phyloP scores from a whole-genome alignment of 2,329 filamentous ascomycete genomes.

The Trichoderma citrinoviride region DNA sequence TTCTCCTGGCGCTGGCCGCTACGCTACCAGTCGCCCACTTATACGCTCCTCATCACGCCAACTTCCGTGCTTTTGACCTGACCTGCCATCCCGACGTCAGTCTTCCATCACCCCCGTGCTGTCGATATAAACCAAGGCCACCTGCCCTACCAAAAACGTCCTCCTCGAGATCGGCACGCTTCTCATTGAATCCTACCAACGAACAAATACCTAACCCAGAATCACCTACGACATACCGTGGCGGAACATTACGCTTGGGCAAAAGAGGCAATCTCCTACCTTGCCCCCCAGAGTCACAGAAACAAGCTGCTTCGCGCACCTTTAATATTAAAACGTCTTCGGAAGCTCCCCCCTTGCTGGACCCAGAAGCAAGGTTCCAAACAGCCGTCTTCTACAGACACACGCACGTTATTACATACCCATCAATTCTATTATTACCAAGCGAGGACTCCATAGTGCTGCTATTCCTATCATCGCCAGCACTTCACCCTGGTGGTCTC shows the following conservation, averaged over 20 bases:
- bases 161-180: too few species aligned
- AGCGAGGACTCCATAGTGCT: not conserved
- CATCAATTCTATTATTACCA: slow-evolving; percentile 1
- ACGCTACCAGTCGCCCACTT: slow-evolving; percentile 10
- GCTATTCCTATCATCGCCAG: slow-evolving; percentile 9
- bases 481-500: slow-evolving; percentile 2
- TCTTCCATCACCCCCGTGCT: slow-evolving; percentile 13
- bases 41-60: slow-evolving; percentile 17
- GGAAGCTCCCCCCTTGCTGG: slow-evolving; percentile 2
- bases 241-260: slow-evolving; percentile 18
- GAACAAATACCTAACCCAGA: too few species aligned
- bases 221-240: not conserved
- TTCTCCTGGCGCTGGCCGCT: slow-evolving; percentile 4
- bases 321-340: slow-evolving; percentile 16
- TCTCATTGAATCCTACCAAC: too few species aligned
- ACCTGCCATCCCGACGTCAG: slow-evolving; percentile 14
- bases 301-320: slow-evolving; percentile 9
- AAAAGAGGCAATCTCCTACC: slow-evolving; percentile 11
- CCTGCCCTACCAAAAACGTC: too few species aligned
- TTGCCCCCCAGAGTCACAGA: slow-evolving; percentile 14
- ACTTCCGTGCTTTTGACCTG: slow-evolving; percentile 7
- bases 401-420: not conserved
- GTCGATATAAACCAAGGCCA: slow-evolving; percentile 3
- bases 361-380: slow-evolving; percentile 2
- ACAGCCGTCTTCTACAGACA: not conserved